These are phyloP conservation scores for Tylopilus rubrobrunneus DNA, from an alignment of 768 basidiomycete genomes.

Conservation along the genomic window DNA sequence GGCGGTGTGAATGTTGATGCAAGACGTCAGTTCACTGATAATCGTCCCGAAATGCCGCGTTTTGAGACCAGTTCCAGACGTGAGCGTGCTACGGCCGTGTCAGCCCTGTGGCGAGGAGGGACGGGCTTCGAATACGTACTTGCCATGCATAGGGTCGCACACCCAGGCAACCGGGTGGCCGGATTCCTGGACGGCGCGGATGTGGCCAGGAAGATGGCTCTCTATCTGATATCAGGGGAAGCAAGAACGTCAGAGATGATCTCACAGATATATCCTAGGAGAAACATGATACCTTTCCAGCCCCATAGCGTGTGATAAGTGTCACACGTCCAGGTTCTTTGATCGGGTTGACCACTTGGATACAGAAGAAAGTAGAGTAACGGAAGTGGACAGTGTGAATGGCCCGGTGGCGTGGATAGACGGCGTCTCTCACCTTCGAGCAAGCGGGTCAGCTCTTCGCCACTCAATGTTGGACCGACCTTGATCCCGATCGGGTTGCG, in stretches of 20 bases:
- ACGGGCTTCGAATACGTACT: conserved; percentile 47
- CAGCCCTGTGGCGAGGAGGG: neutral
- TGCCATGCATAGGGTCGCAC: conserved; percentile 99
- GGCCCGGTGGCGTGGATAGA: neutral
- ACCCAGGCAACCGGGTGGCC: conserved; percentile 91
- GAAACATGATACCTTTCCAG: conserved; percentile 56
- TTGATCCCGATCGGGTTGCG: conserved; percentile 95
- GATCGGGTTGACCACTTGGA: conserved; percentile 79
- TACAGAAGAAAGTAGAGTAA: neutral
- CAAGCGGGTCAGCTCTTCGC: conserved; percentile 71
- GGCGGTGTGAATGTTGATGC: conserved; percentile 73
- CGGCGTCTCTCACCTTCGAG: conserved; percentile 59
- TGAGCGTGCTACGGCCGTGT: conserved; percentile 62
- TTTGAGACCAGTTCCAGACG: conserved; percentile 77
- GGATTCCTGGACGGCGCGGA: conserved; percentile 71
- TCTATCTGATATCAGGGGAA: conserved; percentile 52
- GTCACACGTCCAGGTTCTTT: conserved; percentile 82
- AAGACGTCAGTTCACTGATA: conserved; percentile 80
- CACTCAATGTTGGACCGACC: conserved; percentile 83
- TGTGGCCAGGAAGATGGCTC: conserved; percentile 71
- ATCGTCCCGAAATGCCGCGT: conserved; percentile 88
- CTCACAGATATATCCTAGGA: neutral
- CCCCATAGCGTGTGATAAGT: conserved; percentile 92
- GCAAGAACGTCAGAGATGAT: neutral
- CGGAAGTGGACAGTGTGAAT: neutral